Evolutionary conservation across 2,329 filamentous ascomycete species (phyloP).

Genomic region (Fusarium sp.): DNA sequence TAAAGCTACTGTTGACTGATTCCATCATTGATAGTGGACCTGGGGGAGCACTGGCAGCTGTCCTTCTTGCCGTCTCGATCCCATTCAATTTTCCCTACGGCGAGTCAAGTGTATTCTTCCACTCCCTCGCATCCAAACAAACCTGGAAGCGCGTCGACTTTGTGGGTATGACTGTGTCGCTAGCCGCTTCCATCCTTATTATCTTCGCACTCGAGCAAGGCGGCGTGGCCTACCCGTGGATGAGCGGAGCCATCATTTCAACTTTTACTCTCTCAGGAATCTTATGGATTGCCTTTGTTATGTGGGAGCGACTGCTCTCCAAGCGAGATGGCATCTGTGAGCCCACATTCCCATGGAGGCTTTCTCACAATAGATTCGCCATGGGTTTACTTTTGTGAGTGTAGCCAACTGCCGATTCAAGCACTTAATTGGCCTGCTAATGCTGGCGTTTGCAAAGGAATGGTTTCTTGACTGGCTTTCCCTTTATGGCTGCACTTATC

Average conservation of each 20-base stretch:
- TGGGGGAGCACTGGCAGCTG: constrained; percentile 13
- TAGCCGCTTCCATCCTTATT: constrained; percentile 57
- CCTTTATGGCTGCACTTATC: constrained; percentile 27
- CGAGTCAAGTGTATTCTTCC: neutral
- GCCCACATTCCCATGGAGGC: constrained; percentile 4
- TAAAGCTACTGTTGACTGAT: too few relatives aligned
- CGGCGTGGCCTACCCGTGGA: constrained; percentile 57
- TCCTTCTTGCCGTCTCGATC: constrained; percentile 11
- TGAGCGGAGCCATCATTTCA: constrained; percentile 52
- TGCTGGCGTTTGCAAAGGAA: neutral
- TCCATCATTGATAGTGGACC: neutral
- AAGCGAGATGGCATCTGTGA: neutral
- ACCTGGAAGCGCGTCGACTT: constrained; percentile 27
- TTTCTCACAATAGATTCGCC: neutral
- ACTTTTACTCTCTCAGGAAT: constrained; percentile 23
- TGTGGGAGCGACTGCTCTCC: constrained; percentile 18
- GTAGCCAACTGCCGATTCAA: too few relatives aligned
- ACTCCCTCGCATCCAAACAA: neutral
- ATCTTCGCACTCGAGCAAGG: constrained; percentile 59
- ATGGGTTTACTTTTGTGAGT: constrained; percentile 8
- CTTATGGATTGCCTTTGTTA: constrained; percentile 12
- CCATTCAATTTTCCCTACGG: constrained; percentile 14
- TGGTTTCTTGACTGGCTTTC: constrained; percentile 25
- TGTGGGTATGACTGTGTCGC: constrained; percentile 47
- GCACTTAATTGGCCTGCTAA: too few relatives aligned